These are phyloP conservation scores for Huntiella bhutanensis DNA, from an alignment of 2,329 filamentous ascomycete genomes.

Conservation along the genomic window DNA sequence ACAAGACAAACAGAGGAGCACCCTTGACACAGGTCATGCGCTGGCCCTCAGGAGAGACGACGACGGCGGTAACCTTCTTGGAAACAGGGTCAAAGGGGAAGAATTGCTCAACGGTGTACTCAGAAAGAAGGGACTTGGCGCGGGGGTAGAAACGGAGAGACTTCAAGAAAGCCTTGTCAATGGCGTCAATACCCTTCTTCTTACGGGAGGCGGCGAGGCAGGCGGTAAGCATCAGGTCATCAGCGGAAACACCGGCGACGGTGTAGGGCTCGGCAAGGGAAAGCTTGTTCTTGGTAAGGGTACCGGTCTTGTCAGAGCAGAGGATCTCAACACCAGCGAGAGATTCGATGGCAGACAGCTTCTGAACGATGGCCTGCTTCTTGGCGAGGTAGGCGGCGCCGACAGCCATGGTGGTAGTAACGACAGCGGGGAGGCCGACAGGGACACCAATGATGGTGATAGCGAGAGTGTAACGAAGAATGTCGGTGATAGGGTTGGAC, in stretches of 20 bases:
- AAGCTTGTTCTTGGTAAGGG: no score
- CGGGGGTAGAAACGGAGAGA: slow-evolving; percentile 63
- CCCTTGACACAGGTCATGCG: slow-evolving; percentile 81
- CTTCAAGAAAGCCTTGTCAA: slow-evolving; percentile 84
- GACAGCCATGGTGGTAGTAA: slow-evolving; percentile 89
- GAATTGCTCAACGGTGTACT: slow-evolving; percentile 74
- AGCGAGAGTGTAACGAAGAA: slow-evolving; percentile 68
- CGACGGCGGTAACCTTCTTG: slow-evolving; percentile 71
- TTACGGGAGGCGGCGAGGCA: no score
- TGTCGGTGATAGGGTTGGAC: slow-evolving; percentile 58
- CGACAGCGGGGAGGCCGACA: slow-evolving; percentile 80
- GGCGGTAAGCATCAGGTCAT: slow-evolving; percentile 87
- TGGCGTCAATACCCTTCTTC: no score
- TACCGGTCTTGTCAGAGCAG: no score
- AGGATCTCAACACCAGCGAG: no score
- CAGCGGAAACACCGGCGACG: slow-evolving; percentile 60
- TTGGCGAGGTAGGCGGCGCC: slow-evolving; percentile 23
- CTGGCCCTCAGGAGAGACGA: slow-evolving; percentile 68
- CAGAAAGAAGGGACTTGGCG: slow-evolving; percentile 60
- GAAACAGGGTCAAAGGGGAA: no score
- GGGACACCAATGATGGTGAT: slow-evolving; percentile 86
- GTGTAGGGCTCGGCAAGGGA: slow-evolving; percentile 72
- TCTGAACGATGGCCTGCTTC: no score
- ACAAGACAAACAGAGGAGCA: slow-evolving; percentile 71
- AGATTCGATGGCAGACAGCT: no score